Percentiles rank a stretch among this genome's conserved stretches.
Conservation (phyloP, 352 stramenopile genomes). For the Pythium brassicae region DNA sequence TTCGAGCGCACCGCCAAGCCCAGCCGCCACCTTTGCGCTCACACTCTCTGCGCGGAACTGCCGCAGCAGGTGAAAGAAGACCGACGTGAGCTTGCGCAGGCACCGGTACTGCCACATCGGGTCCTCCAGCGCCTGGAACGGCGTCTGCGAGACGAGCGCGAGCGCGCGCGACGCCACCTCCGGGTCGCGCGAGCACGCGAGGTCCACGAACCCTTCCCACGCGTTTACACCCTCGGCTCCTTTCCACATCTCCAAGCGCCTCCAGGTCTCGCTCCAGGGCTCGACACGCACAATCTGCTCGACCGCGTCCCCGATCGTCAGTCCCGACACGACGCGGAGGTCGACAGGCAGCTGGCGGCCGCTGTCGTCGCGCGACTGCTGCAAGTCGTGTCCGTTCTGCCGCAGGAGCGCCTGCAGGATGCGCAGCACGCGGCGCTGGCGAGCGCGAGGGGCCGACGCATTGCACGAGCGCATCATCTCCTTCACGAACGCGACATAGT, state of each 20-base stretch:
- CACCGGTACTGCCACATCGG: slow-evolving; percentile 72
- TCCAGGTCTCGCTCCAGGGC: slow-evolving; percentile 31
- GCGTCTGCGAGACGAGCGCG: slow-evolving; percentile 38
- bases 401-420: slow-evolving; percentile 37
- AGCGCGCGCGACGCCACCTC: slow-evolving; percentile 44
- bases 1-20: not conserved
- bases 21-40: not conserved
- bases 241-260: slow-evolving; percentile 45
- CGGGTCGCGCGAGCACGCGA: slow-evolving; percentile 33
- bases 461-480: slow-evolving; percentile 30
- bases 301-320: slow-evolving; percentile 18
- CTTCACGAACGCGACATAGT: slow-evolving; percentile 49
- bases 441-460: slow-evolving; percentile 19
- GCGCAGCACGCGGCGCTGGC: slow-evolving; percentile 25
- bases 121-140: slow-evolving; percentile 68
- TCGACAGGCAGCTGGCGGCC: slow-evolving; percentile 16
- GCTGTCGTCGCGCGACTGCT: slow-evolving; percentile 8
- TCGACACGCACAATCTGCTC: slow-evolving; percentile 22
- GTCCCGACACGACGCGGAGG: slow-evolving; percentile 7
- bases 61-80: slow-evolving; percentile 55
- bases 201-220: slow-evolving; percentile 62
- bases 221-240: slow-evolving; percentile 40
- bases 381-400: slow-evolving; percentile 17
- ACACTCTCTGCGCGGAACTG: slow-evolving; percentile 47
- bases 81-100: slow-evolving; percentile 43